Evolutionary conservation across 148 eudicot genomes (phyloP).

Genomic region (Rhododendron henanense): DNA sequence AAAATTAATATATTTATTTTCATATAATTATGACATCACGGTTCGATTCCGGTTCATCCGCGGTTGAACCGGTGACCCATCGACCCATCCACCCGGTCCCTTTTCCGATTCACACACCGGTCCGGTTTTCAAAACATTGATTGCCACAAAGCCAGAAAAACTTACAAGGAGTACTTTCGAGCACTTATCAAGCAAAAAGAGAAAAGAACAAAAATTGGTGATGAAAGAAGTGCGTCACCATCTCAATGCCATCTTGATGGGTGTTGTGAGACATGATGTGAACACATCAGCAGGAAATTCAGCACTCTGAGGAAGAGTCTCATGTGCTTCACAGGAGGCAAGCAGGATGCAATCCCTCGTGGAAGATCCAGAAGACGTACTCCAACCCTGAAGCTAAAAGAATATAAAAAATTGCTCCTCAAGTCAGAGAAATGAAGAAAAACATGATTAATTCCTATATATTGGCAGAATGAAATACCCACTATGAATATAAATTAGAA

Average conservation of each 20-base stretch:
- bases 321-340: slow-evolving; percentile 96
- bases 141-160: background rate
- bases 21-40: too few relatives aligned
- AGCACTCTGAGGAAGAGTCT: slow-evolving; percentile 91
- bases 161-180: background rate
- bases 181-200: background rate
- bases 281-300: slow-evolving; percentile 98
- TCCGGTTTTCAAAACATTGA: too few relatives aligned
- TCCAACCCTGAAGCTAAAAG: slow-evolving; percentile 64
- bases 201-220: background rate
- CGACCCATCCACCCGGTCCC: too few relatives aligned
- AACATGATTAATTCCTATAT: background rate
- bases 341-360: slow-evolving; percentile 86
- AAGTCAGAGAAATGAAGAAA: slow-evolving; percentile 7
- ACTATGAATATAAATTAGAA: background rate
- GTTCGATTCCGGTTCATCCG: too few relatives aligned
- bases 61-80: too few relatives aligned
- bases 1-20: too few relatives aligned
- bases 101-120: too few relatives aligned
- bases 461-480: background rate
- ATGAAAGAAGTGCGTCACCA: slow-evolving; percentile 41
- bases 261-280: slow-evolving; percentile 96
- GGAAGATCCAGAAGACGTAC: slow-evolving; percentile 53
- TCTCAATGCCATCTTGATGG: slow-evolving; percentile 95
- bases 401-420: background rate